Base-by-base conservation (phyloP, 2,329 filamentous ascomycete species). In the Stagonosporopsis vannaccii region DNA sequence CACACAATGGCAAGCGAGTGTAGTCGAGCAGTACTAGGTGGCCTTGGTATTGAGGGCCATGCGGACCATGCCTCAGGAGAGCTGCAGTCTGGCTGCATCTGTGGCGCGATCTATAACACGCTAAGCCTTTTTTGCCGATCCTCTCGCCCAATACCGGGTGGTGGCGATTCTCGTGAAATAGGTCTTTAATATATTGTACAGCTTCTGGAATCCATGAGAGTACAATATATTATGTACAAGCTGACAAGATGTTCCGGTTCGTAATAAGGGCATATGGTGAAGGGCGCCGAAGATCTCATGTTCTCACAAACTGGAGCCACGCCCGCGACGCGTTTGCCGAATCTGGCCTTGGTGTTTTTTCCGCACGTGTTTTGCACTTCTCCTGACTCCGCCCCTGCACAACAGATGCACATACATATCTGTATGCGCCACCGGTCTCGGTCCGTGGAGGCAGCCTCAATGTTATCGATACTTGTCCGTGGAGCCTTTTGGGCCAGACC, bases 11-110 rank as follows among this genome's bases (percentile, higher is more conserved):
- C 28, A 55, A 35, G 35, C 45, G 12, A 39, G 20, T 33, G 20
- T 32, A 40, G 32, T 48, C 44, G 40, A 19, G 40, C 33, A 32
- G 40, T 25, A 15, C 26, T 37, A 20, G 26, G 40, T 32, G 4
- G 30, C 45, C 45, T 55, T 49, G 45, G 51, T 32, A 44, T 40
- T 32, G 39, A 55, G 25, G 48, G n/a, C 6, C 25, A 33, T 44
- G 30, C 32, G 37, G 43, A 44, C 32, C 23, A 48, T 39, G 20
- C 39, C 25, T 42, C 40, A 28, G 19, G 33, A 13, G 25, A 40
- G 6, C 22, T 23, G 26, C 9, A 28, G 33, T 47, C 51, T 55
- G 45, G 45, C 40, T 55, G 20, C 32, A 40, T 12, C 40, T 55
- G 51, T 55, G 45, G 51, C 51, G 51, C 25, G 17, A 20, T 26